phyloP scores from a whole-genome alignment of 2,329 filamentous ascomycete genomes.

The Neofusicoccum kwambonambiense region DNA sequence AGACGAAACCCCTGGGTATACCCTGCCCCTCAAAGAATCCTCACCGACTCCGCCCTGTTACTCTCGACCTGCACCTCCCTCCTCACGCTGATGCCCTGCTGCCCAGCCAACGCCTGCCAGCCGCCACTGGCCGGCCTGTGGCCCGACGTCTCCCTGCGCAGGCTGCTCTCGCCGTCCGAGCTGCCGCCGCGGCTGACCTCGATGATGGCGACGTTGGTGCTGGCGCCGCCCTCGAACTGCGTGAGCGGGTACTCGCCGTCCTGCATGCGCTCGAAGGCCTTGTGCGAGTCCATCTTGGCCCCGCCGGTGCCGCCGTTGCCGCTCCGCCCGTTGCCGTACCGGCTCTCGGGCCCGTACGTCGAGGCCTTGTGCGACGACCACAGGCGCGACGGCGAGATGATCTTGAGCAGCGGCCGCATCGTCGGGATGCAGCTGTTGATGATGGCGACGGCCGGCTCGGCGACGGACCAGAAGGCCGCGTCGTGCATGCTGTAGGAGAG shows the following conservation, averaged over 20 bases:
- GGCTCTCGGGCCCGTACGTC: not conserved
- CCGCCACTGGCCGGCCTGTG: not conserved
- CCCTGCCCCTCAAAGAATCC: not conserved
- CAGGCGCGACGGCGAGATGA: not conserved
- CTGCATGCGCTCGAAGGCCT: not conserved
- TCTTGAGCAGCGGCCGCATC: slow-evolving; percentile 39
- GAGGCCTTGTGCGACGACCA: not conserved
- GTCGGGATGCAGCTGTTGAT: slow-evolving; percentile 43
- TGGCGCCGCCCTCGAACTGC: not conserved
- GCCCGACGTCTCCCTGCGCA: not conserved
- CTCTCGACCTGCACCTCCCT: not conserved
- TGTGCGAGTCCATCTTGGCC: not conserved
- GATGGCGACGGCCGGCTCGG: slow-evolving; percentile 43
- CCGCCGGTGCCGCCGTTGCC: not conserved
- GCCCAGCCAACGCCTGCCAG: too few species aligned
- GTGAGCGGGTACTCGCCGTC: slow-evolving; percentile 1
- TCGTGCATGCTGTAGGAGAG: slow-evolving; percentile 36
- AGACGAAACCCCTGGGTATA: too few species aligned
- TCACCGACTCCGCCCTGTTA: not conserved
- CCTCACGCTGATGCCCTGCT: not conserved
- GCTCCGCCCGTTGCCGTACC: not conserved
- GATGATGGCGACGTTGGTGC: not conserved
- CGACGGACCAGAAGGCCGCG: slow-evolving; percentile 37
- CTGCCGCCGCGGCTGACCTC: not conserved
- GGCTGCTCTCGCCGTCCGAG: not conserved